phyloP scores from a whole-genome alignment of 2,329 filamentous ascomycete species.

The Plectosphaerella sp. region DNA sequence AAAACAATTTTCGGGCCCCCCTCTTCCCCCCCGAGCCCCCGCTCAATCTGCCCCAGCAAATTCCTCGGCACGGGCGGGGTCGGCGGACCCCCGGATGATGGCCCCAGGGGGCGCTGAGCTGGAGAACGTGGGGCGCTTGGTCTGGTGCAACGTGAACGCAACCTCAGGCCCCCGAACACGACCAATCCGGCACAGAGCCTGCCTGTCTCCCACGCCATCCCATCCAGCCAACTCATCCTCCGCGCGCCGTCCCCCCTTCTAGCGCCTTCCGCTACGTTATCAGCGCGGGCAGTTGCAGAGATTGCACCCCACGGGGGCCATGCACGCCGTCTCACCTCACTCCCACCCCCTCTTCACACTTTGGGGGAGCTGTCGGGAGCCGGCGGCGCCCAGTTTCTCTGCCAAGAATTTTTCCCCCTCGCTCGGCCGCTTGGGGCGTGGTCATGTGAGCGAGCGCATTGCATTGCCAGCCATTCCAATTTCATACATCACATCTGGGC shows the following conservation, averaged over 20 bases:
- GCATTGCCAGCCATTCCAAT: neutral
- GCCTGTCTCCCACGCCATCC: too few species aligned
- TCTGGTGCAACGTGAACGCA: neutral
- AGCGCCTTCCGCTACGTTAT: neutral
- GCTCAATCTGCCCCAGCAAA: too few species aligned
- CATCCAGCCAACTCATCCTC: neutral
- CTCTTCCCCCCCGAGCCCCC: too few species aligned
- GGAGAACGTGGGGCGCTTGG: neutral
- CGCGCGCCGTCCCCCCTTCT: neutral
- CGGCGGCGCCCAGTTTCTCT: neutral
- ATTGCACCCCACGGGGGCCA: neutral
- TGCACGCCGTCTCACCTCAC: too few species aligned
- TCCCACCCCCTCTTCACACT: too few species aligned
- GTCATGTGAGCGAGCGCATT: neutral
- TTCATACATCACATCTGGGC: neutral
- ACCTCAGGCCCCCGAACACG: too few species aligned
- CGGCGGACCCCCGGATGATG: too few species aligned
- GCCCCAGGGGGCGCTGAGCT: neutral
- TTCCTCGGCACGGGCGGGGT: too few species aligned
- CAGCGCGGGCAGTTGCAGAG: neutral
- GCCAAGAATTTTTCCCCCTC: neutral
- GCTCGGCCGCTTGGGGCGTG: neutral
- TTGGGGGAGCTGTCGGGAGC: too few species aligned
- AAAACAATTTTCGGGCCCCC: too few species aligned
- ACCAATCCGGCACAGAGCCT: too few species aligned